phyloP scores from a whole-genome alignment of 257 asterid genomes.

The Solanum pimpinellifolium region DNA sequence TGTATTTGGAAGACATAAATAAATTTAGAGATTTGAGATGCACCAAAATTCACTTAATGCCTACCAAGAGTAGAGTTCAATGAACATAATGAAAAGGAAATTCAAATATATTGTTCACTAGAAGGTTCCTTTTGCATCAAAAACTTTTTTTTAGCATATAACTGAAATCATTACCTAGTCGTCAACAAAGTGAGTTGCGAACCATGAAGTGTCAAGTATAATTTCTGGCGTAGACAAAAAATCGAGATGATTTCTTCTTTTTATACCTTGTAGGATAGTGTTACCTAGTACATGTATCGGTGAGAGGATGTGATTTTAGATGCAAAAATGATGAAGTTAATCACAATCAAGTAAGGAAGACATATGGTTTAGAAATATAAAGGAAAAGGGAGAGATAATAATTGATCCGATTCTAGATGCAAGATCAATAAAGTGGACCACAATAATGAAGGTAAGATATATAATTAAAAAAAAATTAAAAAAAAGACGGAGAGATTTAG shows the following conservation, averaged over 20 bases:
- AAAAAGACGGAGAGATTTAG: background rate
- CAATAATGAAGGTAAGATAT: background rate
- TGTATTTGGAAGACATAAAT: background rate
- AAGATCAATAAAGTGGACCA: background rate
- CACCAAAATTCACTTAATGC: background rate
- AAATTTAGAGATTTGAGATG: background rate
- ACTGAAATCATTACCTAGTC: no score
- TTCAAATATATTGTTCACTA: no score
- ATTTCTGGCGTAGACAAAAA: background rate
- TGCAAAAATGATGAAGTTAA: background rate
- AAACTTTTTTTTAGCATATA: no score
- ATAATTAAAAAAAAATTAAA: no score
- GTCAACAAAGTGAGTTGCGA: no score
- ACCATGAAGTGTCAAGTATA: background rate
- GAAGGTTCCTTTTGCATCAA: no score
- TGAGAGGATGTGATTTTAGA: background rate
- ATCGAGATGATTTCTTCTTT: background rate
- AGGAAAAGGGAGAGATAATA: background rate
- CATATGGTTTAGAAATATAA: background rate
- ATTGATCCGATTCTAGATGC: background rate
- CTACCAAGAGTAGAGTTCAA: background rate
- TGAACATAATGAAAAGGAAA: no score
- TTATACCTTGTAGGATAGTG: background rate
- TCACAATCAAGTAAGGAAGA: background rate
- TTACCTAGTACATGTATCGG: background rate